Base-by-base conservation (phyloP, 768 basidiomycete genomes). In the Scleroderma citrinum region DNA sequence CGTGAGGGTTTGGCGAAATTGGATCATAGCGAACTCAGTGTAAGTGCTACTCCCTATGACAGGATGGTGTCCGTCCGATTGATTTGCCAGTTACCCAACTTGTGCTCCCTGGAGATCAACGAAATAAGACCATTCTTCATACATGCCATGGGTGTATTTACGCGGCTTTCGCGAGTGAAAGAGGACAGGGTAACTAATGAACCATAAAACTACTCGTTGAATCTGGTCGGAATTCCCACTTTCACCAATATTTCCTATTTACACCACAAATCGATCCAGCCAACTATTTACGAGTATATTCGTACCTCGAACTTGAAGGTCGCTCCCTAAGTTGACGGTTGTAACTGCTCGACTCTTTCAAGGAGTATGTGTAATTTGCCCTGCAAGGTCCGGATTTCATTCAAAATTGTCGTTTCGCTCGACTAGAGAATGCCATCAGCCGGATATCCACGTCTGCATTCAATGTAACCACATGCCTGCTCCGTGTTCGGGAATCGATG, bases 61-160 rank as follows among this genome's bases (percentile, higher is more conserved):
- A 50, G 12, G 31, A 42, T 38, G 46, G 37, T 40, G 44, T 46
- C 34, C 46, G 5, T 17, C 16, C 14, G 21, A 38, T 31, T 26
- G 24, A 34, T 23, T 16, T 36, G 8, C 31, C 62, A 94, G 92
- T 74, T 96, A 51, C 82, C 89, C 4, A 88, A 92, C 55, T 70
- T 95, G 17, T 87, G 82, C 52, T 81, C 89, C 1, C 85, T 94
- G 84, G 92, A 96, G 66, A 88, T 96, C 68, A 92, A 92, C 69
- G 93, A 95, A 63, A 87, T 95, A 56, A 77, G 91, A 32, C 90
- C 92, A 2, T 89, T 90, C 71, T 93, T 94, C 59, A 73, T 86
- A 30, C 82, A 82, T 54, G 80, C 90, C 1, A 92, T 93, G 89
- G 74, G 77, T 49, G 67, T 87, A 38, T 68, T 91, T 38, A 80